phyloP scores from a whole-genome alignment of 2,329 filamentous ascomycete genomes.

The Colletotrichum spaethianum region DNA sequence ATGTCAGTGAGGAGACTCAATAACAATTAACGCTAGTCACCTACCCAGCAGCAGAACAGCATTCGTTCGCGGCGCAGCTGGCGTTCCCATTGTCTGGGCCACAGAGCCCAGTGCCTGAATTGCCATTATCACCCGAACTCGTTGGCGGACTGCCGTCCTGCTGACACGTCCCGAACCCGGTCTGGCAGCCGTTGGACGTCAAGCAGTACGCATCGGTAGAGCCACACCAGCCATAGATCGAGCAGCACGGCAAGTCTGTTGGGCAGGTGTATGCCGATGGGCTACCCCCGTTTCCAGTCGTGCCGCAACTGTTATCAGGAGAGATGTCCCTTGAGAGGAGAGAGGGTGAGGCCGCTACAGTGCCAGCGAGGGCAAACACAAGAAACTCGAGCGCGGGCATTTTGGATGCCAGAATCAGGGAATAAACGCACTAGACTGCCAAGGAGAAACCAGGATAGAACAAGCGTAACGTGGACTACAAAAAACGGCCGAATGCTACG shows the following conservation, averaged over 20 bases:
- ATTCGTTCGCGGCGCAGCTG: conserved; percentile 45
- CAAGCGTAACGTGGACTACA: background rate
- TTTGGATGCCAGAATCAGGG: background rate
- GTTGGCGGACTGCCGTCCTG: conserved; percentile 20
- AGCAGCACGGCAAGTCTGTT: conserved; percentile 46
- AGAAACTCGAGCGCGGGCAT: conserved; percentile 22
- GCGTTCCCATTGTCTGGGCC: conserved; percentile 48
- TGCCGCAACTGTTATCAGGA: conserved; percentile 37
- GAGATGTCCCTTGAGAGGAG: conserved; percentile 16
- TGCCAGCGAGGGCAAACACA: conserved; percentile 9
- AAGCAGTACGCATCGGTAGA: conserved; percentile 55
- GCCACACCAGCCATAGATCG: conserved; percentile 53
- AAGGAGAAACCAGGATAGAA: background rate
- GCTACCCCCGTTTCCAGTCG: conserved; percentile 31
- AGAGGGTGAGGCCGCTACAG: conserved; percentile 18
- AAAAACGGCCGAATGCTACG: conserved; percentile 5
- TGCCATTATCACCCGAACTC: background rate
- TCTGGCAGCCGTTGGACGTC: conserved; percentile 53
- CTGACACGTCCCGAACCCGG: conserved; percentile 46
- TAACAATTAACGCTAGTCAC: background rate
- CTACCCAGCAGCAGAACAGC: conserved; percentile 48
- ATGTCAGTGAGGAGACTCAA: conserved; percentile 48
- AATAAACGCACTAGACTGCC: background rate
- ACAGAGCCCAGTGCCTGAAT: conserved; percentile 58
- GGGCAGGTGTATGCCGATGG: conserved; percentile 26